Evolutionary conservation across 2,329 filamentous ascomycete genomes (phyloP), one percentile per base, ranked within the genome.

Genomic region (Aspergillus pseudotamarii): DNA sequence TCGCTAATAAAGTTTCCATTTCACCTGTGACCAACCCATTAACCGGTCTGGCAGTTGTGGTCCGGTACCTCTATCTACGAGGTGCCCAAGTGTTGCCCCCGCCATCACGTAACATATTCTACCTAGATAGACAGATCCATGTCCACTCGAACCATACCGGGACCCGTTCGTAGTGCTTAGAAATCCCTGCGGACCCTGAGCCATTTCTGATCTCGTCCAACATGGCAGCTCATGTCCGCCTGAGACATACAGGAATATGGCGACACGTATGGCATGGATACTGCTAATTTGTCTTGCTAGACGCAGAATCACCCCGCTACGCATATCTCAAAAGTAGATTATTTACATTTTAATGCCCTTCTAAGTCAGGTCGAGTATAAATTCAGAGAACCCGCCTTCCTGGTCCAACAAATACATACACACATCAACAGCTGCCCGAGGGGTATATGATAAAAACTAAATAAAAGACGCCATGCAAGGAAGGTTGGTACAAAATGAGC

Each of bases 401-500:
- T 60, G 58, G 46, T 65, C 34, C 61, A 59, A 64, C 53, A 64
- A 58, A 69, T 67, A 58, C 59, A 64, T 68, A 62, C 63, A 68
- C 66, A 64, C 64, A 69, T 64, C 64, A 65, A 66, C 56, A 64
- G 64, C 62, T 63, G 65, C 61, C 65, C 63, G 61, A 51, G 69
- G 70, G 70, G 70, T 72, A 72, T 72, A 72, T 71, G 69, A 60
- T 68, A 68, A 71, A 41, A 41, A 59, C 46, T 66, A 59, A 65
- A 62, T 46, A 66, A 61, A 61, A 63, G 65, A 64, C 64, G 60
- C 63, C 67, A 65, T 60, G 61, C 57, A 64, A 65, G 57, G 50
- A 67, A 59, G 58, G 58, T 63, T 58, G 58, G 45, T 64, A 67
- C 64, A 68, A 36, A 28, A 34, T 58, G 55, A 41, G 28, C 38